Conservation (phyloP, 2,329 filamentous ascomycete species). For the Onygena corvina region DNA sequence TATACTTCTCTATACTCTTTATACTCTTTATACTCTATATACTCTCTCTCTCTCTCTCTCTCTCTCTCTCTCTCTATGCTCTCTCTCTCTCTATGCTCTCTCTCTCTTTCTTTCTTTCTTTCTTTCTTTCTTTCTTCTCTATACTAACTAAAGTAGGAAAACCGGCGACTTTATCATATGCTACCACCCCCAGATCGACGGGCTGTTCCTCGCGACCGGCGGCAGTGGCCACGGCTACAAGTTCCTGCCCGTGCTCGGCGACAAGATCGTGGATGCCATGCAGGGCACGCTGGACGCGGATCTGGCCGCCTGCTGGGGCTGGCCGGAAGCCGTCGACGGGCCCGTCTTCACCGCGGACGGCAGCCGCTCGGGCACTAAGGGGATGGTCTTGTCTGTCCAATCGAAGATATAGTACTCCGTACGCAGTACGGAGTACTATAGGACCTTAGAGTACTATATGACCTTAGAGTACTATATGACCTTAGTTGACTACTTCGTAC, state of each 20-base stretch:
- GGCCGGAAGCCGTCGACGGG: constrained; percentile 19
- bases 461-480: no score
- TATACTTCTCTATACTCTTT: neutral
- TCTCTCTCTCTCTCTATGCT: no score
- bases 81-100: no score
- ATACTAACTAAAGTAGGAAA: no score
- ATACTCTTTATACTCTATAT: no score
- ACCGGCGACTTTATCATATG: constrained; percentile 60
- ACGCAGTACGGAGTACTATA: no score
- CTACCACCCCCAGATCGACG: constrained; percentile 49
- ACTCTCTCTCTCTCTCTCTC: no score
- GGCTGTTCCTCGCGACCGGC: constrained; percentile 41
- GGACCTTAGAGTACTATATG: no score
- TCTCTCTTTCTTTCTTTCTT: no score
- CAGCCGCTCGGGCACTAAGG: constrained; percentile 28
- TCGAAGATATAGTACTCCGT: no score
- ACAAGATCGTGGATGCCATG: constrained; percentile 39
- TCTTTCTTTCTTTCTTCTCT: no score
- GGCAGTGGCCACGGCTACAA: constrained; percentile 45
- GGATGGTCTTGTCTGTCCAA: constrained; percentile 29
- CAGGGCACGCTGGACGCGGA: constrained; percentile 35
- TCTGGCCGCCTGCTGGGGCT: constrained; percentile 33
- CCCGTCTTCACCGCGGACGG: constrained; percentile 27
- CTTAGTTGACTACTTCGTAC: no score
- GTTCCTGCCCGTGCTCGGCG: constrained; percentile 43